Conservation (phyloP, 2,329 filamentous ascomycete species). For the Cladosporium sp. region DNA sequence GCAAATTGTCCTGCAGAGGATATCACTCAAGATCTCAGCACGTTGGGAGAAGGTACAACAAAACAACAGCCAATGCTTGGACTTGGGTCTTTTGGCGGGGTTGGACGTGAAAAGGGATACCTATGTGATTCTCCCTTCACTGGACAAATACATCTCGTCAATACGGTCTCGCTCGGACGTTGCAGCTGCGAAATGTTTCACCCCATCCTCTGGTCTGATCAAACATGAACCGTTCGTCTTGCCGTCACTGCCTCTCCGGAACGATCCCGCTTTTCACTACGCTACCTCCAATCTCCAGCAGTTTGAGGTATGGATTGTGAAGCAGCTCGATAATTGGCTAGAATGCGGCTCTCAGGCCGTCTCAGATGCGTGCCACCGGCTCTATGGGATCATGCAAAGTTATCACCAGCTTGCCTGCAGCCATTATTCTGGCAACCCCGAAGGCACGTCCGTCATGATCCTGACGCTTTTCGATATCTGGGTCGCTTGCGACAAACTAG, state of each 20-base stretch:
- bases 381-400: slow-evolving; percentile 19
- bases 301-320: slow-evolving; percentile 25
- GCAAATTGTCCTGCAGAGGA: slow-evolving; percentile 2
- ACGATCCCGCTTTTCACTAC: slow-evolving; percentile 1
- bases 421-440: slow-evolving; percentile 47
- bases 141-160: slow-evolving; percentile 28
- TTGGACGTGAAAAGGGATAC: slow-evolving; percentile 25
- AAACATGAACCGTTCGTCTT: too few relatives aligned
- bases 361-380: slow-evolving; percentile 13
- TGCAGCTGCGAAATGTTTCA: neutral
- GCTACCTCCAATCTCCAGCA: slow-evolving; percentile 21
- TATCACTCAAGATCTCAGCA: neutral
- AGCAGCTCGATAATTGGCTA: slow-evolving; percentile 23
- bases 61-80: slow-evolving; percentile 11
- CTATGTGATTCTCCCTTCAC: slow-evolving; percentile 17
- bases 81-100: slow-evolving; percentile 11
- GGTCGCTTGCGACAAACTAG: slow-evolving; percentile 55
- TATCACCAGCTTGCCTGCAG: slow-evolving; percentile 29
- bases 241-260: too few relatives aligned
- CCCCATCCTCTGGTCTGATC: too few relatives aligned
- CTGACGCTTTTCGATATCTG: slow-evolving; percentile 60
- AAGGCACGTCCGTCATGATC: slow-evolving; percentile 54
- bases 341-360: neutral
- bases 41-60: slow-evolving; percentile 20
- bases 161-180: slow-evolving; percentile 7